phyloP scores from a whole-genome alignment of 164 flowering plant species.

The Annona squamosa region DNA sequence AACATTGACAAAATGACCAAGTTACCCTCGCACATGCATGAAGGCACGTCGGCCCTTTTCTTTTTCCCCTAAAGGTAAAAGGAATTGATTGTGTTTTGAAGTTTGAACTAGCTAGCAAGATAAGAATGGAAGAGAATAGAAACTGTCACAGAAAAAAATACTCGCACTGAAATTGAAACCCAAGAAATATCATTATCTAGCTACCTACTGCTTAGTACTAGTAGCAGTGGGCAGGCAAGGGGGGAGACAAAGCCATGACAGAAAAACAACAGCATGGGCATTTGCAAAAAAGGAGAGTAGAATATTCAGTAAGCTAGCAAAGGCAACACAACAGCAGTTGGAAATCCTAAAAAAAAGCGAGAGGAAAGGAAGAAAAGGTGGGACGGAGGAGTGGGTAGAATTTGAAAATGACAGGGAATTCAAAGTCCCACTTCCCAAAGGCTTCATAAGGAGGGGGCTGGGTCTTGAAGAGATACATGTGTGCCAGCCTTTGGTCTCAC shows the following conservation, averaged over 20 bases:
- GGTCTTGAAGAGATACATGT: conserved; percentile 1
- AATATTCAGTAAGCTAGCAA: neutral
- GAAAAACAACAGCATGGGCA: conserved; percentile 29
- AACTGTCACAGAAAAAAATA: conserved; percentile 18
- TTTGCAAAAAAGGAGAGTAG: neutral
- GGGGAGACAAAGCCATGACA: conserved; percentile 16
- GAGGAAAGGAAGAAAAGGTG: neutral
- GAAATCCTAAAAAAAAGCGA: neutral
- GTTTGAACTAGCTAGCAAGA: conserved; percentile 15
- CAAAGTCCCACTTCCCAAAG: conserved; percentile 8
- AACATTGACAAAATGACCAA: too few species aligned
- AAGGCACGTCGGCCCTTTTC: too few species aligned
- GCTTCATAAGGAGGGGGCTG: neutral
- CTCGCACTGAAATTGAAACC: conserved; percentile 27
- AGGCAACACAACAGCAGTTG: conserved; percentile 1
- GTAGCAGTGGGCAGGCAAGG: neutral
- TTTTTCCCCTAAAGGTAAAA: neutral
- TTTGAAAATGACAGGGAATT: conserved; percentile 4
- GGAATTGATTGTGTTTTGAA: conserved; percentile 20
- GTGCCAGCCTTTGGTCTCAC: conserved; percentile 54
- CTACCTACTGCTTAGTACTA: neutral
- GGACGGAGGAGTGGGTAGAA: conserved; percentile 4
- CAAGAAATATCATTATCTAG: conserved; percentile 11
- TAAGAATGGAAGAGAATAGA: conserved; percentile 36
- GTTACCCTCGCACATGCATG: too few species aligned